Conservation (phyloP, 169 alveolate species). For the Cystoisospora suis region DNA sequence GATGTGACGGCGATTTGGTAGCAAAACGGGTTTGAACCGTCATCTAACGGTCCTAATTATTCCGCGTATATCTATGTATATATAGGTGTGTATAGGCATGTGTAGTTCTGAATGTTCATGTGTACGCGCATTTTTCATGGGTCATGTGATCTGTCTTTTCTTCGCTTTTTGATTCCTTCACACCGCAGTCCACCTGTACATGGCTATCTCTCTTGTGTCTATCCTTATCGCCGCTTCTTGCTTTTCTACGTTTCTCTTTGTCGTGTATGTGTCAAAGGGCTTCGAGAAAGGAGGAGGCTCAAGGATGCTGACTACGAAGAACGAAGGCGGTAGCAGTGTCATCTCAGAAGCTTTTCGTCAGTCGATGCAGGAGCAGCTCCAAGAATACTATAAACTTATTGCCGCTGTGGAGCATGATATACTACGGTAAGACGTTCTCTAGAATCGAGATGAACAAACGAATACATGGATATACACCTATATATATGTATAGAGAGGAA, state of each 20-base stretch:
- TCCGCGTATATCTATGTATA: neutral
- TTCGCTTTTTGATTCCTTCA: neutral
- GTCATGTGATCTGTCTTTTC: neutral
- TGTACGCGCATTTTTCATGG: neutral
- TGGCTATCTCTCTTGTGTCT: neutral
- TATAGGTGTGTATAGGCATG: neutral
- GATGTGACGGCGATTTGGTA: too few relatives aligned
- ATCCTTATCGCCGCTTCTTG: neutral
- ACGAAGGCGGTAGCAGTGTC: neutral
- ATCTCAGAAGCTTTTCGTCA: neutral
- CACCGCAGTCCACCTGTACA: neutral
- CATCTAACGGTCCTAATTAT: neutral
- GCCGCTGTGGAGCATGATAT: constrained; percentile 32
- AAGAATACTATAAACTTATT: neutral
- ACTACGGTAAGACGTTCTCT: neutral
- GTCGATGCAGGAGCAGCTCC: constrained; percentile 16
- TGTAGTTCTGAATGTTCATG: neutral
- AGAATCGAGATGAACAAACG: neutral
- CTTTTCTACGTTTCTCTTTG: neutral
- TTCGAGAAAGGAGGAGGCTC: neutral
- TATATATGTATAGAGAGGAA: neutral
- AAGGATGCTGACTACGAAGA: neutral
- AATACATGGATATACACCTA: neutral
- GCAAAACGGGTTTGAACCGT: too few relatives aligned
- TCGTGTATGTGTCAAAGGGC: too few relatives aligned